Conservation (phyloP, 176 grass and related monocot species). For the Miscanthus lutarioriparius region DNA sequence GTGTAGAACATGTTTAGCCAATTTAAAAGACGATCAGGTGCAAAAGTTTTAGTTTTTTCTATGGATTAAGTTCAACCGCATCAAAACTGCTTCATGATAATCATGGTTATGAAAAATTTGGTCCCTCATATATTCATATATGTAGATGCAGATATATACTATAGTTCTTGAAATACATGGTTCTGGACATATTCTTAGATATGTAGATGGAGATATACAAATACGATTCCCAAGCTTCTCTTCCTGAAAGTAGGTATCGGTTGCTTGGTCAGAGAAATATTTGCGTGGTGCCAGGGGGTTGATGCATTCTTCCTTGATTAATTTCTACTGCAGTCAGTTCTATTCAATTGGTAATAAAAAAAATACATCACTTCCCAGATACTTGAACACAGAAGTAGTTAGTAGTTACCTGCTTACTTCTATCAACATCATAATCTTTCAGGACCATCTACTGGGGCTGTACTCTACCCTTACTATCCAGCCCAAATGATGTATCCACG, state of each 20-base stretch:
- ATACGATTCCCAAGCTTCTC: neutral
- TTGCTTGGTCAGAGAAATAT: neutral
- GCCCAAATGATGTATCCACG: neutral
- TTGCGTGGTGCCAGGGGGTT: neutral
- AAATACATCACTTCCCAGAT: neutral
- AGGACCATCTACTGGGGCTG: neutral
- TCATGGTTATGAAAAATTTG: neutral
- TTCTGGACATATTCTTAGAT: neutral
- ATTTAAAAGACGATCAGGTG: too few species aligned
- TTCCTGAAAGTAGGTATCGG: neutral
- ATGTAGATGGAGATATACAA: neutral
- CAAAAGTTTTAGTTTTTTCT: neutral
- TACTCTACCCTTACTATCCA: neutral
- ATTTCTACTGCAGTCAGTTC: neutral
- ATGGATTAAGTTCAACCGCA: neutral
- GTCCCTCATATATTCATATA: neutral
- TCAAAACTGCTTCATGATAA: neutral
- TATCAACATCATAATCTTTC: too few species aligned
- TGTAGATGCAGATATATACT: neutral
- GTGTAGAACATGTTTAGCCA: neutral
- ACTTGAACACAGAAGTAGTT: neutral
- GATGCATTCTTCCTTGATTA: neutral
- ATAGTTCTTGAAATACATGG: neutral
- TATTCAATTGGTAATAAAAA: neutral
- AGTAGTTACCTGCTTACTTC: too few species aligned